Base-by-base conservation (phyloP, 2,329 filamentous ascomycete genomes). In the Hyphodiscus sp. region DNA sequence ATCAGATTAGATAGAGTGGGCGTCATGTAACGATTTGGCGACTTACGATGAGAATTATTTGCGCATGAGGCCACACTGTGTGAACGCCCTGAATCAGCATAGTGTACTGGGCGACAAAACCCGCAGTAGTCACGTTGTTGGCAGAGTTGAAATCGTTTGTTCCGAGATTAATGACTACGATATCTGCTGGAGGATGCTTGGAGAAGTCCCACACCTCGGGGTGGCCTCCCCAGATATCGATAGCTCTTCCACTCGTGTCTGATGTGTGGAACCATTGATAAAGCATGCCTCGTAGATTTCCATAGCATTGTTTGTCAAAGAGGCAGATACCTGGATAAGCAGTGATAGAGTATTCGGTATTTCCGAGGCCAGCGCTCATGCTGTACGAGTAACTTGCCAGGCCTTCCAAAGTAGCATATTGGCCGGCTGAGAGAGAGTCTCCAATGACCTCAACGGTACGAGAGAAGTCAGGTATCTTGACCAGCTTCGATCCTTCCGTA, bases 281-380 rank as follows among this genome's bases (percentile, higher is more conserved):
- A 23, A 71, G 70, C 61, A 76, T 74, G 16, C 77, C 77, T 41
- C 72, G 68, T 7, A 70, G 69, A 43, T 75, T 75, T 3, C 77
- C 78, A 69, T 75, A 83, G 66, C 80, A 84, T 47, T 76, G 62
- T 51, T 78, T 72, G 58, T 83, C 79, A 16, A 73, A 70, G 2
- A 80, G 70, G 58, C 80, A 83, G 47, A 81, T 80, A 4, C 80
- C 80, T 0, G 80, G 79, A 54, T 80, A 81, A 0, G 77, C 78
- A 0, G 78, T 81, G 43, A 84, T 74, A 18, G 73, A 74, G 61
- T 78, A 82, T 59, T 85, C 81, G 2, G 77, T 78, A 43, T 80
- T 73, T 2, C 81, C 81, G 1, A 85, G 66, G 0, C 81, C 81
- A 5, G 76, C 76, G 1, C 74, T 76, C 16, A 82, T 73, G 16